Evolutionary conservation across 495 filamentous ascomycete genomes (phyloP), one percentile per base, ranked within the genome.

Genomic region (Trichoderma parareesei): DNA sequence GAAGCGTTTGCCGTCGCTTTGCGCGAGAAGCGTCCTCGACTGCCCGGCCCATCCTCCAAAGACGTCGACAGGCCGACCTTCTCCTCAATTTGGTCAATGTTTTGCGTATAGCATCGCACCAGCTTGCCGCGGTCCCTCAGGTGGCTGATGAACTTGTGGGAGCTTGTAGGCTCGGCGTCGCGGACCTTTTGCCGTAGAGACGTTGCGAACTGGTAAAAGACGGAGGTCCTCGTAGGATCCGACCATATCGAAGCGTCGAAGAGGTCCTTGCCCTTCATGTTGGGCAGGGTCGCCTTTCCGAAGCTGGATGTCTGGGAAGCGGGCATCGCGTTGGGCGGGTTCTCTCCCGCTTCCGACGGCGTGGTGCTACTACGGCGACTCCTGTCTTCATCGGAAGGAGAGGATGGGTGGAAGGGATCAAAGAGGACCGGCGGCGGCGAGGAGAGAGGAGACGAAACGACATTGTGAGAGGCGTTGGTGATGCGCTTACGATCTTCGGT

Each of bases 11-110:
- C 53, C 6, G 62, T 64, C 37, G 62, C 53, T 11, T 53, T 64
- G 42, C 53, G 59, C n/a, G 77, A 75, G 63, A 81, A 81, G 2
- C 79, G 74, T 40, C 80, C 76, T 33, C 81, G 74, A 67, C 78
- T 86, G 8, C 87, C 87, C 3, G 81, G 77, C 2, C 87, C 87
- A 6, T 76, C 72, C 6, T 75, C 71, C 27, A 90, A 71, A 16
- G 80, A 77, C 0, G 80, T 82, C 38, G 73, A 76, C 48, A 90
- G 78, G 8, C 87, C 86, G 20, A 87, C 83, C 27, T 85, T 81
- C 62, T 85, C 83, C 66, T 90, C 87, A 5, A 90, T 77, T 65
- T 82, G 82, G 65, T 90, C 87, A 38, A 90, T 90, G 61, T 90
- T 90, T 67, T 90, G 87, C 0, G 87, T 89, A 67, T 89, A 89